A percentile compares a stretch with the other conserved stretches of the same genome.
phyloP scores from a whole-genome alignment of 192 early-diverging fungal genomes.

The Backusella luteola region DNA sequence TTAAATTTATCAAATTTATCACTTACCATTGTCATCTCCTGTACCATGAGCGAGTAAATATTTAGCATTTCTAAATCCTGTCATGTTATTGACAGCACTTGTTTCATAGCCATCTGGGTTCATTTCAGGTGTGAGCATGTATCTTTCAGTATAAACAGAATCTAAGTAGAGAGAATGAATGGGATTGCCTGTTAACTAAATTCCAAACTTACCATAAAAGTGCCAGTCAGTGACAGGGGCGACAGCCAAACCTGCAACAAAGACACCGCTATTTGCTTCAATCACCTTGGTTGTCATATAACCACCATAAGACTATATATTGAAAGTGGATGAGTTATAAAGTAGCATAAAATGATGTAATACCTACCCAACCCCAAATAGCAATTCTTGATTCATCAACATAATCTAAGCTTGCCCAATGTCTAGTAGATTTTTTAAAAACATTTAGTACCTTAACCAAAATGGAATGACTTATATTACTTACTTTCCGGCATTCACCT shows the following conservation, averaged over 20 bases:
- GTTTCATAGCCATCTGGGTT: constrained; percentile 79
- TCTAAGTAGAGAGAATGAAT: constrained; percentile 41
- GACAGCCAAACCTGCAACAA: constrained; percentile 89
- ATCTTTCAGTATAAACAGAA: constrained; percentile 95
- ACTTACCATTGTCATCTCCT: constrained; percentile 77
- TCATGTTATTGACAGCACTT: constrained; percentile 76
- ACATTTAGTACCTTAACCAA: no score
- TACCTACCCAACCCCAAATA: constrained; percentile 94
- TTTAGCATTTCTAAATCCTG: constrained; percentile 74
- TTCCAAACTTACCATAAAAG: constrained; percentile 44
- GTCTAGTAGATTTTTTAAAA: constrained; percentile 10
- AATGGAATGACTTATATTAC: constrained; percentile 13
- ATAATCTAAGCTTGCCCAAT: constrained; percentile 65
- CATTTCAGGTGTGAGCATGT: constrained; percentile 85
- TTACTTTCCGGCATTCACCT: constrained; percentile 77
- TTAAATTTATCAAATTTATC: neutral
- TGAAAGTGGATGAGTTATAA: neutral
- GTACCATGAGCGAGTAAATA: constrained; percentile 92
- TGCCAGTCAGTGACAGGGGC: constrained; percentile 96
- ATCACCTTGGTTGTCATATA: constrained; percentile 85
- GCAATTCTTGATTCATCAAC: constrained; percentile 82
- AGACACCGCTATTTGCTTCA: constrained; percentile 82
- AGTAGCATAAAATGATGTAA: neutral
- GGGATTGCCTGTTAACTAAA: neutral
- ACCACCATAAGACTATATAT: constrained; percentile 82